Conservation (phyloP, 371 early-diverging fungal genomes). For the Mucor sp. region DNA sequence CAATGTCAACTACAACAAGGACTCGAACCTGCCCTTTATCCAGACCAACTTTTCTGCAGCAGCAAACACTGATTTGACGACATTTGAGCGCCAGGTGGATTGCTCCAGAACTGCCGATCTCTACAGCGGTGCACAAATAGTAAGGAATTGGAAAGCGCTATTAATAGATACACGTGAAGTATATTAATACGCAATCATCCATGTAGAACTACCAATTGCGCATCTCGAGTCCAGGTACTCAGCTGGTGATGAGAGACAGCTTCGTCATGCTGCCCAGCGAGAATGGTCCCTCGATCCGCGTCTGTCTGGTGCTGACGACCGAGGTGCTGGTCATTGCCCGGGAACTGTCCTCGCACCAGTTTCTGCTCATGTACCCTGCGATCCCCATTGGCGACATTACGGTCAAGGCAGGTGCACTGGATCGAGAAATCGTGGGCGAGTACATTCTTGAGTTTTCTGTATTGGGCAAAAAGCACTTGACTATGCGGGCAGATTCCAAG, state of each 20-base stretch:
- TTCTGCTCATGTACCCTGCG: slow-evolving; percentile 25
- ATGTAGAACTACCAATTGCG: slow-evolving; percentile 28
- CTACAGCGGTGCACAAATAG: slow-evolving; percentile 28
- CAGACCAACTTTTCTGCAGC: slow-evolving; percentile 18
- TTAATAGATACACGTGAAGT: slow-evolving; percentile 12
- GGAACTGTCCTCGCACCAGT: slow-evolving; percentile 9
- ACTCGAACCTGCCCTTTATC: slow-evolving; percentile 2
- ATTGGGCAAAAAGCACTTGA: slow-evolving; percentile 20
- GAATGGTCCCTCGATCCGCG: slow-evolving; percentile 15
- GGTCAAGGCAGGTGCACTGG: slow-evolving; percentile 19
- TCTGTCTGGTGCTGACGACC: slow-evolving; percentile 24
- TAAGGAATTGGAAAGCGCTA: slow-evolving; percentile 9
- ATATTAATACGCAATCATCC: background rate
- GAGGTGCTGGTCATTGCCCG: slow-evolving; percentile 24
- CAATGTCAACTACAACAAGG: background rate
- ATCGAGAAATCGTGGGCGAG: slow-evolving; percentile 27
- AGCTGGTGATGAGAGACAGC: slow-evolving; percentile 27
- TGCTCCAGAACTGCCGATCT: slow-evolving; percentile 33
- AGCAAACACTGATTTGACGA: slow-evolving; percentile 7
- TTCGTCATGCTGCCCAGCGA: slow-evolving; percentile 21
- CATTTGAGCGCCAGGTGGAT: slow-evolving; percentile 27
- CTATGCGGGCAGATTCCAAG: slow-evolving; percentile 26
- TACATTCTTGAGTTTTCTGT: slow-evolving; percentile 23
- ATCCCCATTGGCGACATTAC: slow-evolving; percentile 21
- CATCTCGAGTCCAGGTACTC: slow-evolving; percentile 11